Evolutionary conservation across 2,329 filamentous ascomycete species (phyloP), one percentile per base, ranked within the genome.

Genomic region (Fusarium pseudoanthophilum): DNA sequence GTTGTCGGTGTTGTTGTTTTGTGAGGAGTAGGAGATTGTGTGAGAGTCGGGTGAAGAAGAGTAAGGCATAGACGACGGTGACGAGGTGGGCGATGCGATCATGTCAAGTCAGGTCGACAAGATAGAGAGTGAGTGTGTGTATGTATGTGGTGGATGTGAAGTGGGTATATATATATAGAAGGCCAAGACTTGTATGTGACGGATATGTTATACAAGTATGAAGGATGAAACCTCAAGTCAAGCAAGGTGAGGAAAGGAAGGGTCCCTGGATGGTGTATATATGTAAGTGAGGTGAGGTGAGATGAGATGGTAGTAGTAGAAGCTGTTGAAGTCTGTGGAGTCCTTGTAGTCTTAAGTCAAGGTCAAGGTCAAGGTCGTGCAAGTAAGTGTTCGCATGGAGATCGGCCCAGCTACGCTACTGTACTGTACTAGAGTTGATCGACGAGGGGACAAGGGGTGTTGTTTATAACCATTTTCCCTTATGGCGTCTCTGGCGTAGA

Each of bases 321-420:
- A 55, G 69, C 49, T 65, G 62, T 73, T 60, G 66, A 67, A 60
- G 63, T 61, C 64, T 76, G 75, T 76, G 74, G 75, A 77, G 75
- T 65, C 52, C 69, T 65, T 58, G 67, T 69, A 60, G 67, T 69
- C 65, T 69, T 69, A 67, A 72, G 66, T 62, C 60, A 57, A 64
- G 55, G 37, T 57, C 64, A 43, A 37, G 36, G 36, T 37, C 36
- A 67, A 67, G 64, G 64, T 57, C 65, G 65, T 72, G 69, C 60
- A 70, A 73, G 72, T 73, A 76, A 75, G 75, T 77, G 75, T 77
- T 77, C 73, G 76, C 74, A 78, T 78, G 63, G 74, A 74, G 75
- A 78, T 78, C 76, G 69, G 53, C 67, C 71, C 67, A 77, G 63
- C 62, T 67, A 56, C 40, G 40, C 60, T 66, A 77, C 67, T 69